Base-by-base conservation (phyloP, 176 grass and related monocot genomes). In the Oryza longistaminata region DNA sequence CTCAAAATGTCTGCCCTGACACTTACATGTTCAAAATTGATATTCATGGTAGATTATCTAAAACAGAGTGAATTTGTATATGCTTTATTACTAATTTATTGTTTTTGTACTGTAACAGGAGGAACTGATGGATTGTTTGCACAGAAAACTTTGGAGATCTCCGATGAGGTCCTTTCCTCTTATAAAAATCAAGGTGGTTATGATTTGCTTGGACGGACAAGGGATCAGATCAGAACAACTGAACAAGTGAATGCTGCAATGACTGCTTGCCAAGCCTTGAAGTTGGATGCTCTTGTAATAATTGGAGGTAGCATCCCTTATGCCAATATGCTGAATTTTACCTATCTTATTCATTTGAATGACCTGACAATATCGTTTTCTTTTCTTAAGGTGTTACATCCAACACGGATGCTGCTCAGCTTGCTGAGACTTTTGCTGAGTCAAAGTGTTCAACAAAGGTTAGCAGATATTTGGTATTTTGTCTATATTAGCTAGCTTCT, bases 171-270 rank as follows among this genome's bases (percentile, higher is more conserved):
- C 75, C 80, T 92, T 70, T 92, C 82, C 79, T 88, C 90, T 2
- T 92, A 95, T 80, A 92, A 92, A 92, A 95, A 95, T 80, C 93
- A 95, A 95, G 93, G 93, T 82, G 90, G 93, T 64, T 95, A 95
- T 81, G 90, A 95, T 88, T 81, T 95, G 71, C 90, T 95, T 82
- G 93, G 93, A n/a, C 90, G 90, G 31, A 95, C 90, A 11, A 86
- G 80, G 83, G 93, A 95, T 85, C 93, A 95, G 83, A 95, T 95
- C 31, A 90, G 93, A 87, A 92, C 93, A 81, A 92, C 74, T 31
- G 93, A 95, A 66, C 93, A 95, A 87, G 90, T 95, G 11, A 95
- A 95, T 80, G 88, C 90, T 75, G 79, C 93, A 46, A 90, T 83
- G 88, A 43, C 58, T 83, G 67, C 88, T 82, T 92, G 93, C 66